Evolutionary conservation across 2,329 filamentous ascomycete genomes (phyloP), one percentile per base, ranked within the genome.

Genomic region (Aspergillus sp.): DNA sequence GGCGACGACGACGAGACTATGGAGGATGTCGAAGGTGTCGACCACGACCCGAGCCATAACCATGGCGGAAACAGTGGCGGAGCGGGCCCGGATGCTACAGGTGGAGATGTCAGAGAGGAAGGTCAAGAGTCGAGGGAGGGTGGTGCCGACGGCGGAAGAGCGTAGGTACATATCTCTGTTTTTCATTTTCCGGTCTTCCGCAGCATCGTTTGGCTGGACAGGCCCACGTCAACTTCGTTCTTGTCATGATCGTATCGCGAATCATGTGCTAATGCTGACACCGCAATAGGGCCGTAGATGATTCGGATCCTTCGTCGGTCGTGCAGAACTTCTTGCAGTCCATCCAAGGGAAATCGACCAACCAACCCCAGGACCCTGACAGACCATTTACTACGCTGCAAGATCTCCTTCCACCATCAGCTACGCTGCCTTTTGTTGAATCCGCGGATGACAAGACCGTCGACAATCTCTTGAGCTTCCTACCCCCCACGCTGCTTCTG

Each of bases 121-220:
- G 95, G 95, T 59, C 87, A 92, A 76, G 88, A 87, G 67, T 87
- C 94, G 65, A 85, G 96, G 80, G 92, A 96, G 78, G 95, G 94
- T 61, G 95, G 96, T 74, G 92, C 92, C 69, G 95, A 98, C 79
- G 95, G 96, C 73, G 96, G 91, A 80, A 88, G 95, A 97, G 95
- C 94, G 95, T 99, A 98, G 94, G 96, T 99, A 78, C 74, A 77
- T 75, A 76, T 78, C 75, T 79, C 76, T 46, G n/a, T 58, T 62
- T 60, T 39, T 51, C 49, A 59, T 47, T 22, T 65, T 24, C 46
- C 46, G 10, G 16, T 11, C 10, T 31, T 52, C 20, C 24, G 14
- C 24, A 52, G 45, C 16, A 12, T 47, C 22, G 10, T 47, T 18
- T 11, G 45, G 45, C 20, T 47, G 22, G 16, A 22, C 20, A 47